Conservation (phyloP, 1,284 basidiomycete genomes). For the Trichosporon inkin region DNA sequence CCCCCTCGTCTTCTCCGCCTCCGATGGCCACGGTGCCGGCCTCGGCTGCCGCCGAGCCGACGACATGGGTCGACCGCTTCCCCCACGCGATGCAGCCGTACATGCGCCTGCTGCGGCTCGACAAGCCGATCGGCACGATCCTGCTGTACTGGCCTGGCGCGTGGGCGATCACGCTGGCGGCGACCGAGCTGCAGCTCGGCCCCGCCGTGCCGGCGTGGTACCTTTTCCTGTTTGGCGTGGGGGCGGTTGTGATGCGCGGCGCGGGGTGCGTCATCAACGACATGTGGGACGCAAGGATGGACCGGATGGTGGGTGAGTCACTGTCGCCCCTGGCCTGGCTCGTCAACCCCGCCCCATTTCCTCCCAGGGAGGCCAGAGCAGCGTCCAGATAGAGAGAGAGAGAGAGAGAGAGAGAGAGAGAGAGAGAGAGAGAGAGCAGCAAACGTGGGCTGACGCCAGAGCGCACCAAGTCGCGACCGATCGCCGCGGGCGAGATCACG, state of each 20-base stretch:
- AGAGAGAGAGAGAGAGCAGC: too few relatives aligned
- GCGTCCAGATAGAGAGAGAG: too few relatives aligned
- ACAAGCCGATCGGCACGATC: slow-evolving; percentile 93
- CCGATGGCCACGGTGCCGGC: too few relatives aligned
- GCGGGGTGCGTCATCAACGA: slow-evolving; percentile 99
- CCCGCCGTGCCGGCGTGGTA: slow-evolving; percentile 68
- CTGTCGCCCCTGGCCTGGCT: background rate
- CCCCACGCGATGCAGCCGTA: slow-evolving; percentile 60
- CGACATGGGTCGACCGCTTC: slow-evolving; percentile 29
- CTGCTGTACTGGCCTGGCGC: slow-evolving; percentile 93
- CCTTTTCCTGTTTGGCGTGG: slow-evolving; percentile 76
- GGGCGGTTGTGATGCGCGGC: slow-evolving; percentile 92
- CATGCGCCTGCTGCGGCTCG: slow-evolving; percentile 75
- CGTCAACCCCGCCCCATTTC: too few relatives aligned
- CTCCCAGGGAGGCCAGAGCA: too few relatives aligned
- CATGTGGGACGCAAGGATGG: slow-evolving; percentile 92
- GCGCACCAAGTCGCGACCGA: slow-evolving; percentile 62
- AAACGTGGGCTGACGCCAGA: slow-evolving; percentile 51
- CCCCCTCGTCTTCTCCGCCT: background rate
- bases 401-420: too few relatives aligned
- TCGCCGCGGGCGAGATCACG: slow-evolving; percentile 79
- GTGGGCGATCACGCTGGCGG: slow-evolving; percentile 93
- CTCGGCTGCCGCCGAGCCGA: slow-evolving; percentile 10
- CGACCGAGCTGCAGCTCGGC: slow-evolving; percentile 68
- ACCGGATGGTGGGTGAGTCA: slow-evolving; percentile 81